Evolutionary conservation across 805 yeast genomes (phyloP), one percentile per base, ranked within the genome.

Genomic region (Priceomyces carsonii): DNA sequence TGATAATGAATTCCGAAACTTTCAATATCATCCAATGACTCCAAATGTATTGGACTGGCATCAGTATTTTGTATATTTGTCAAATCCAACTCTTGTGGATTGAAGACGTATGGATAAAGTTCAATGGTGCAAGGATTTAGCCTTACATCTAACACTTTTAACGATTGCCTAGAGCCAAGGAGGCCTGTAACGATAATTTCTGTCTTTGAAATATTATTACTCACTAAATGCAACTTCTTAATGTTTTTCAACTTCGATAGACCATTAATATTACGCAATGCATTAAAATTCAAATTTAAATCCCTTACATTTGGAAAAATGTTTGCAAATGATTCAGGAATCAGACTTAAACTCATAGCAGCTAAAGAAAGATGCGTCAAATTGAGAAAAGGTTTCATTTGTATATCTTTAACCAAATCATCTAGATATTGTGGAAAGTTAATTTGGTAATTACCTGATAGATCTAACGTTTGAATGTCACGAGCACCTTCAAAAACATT

Each of bases 41-140:
- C 75, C 27, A 75, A 47, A 26, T 66, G 71, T 12, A 75, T 59
- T 3, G 70, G 66, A 32, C 60, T 60, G n/a, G 47, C 31, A 8
- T 41, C 45, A 1, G 39, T 39, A 3, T 29, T 29, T 18, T 42
- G 26, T 10, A 36, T 29, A 18, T 41, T 29, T 6, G 42, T 43
- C 20, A 46, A 47, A 17, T 57, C 67, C 13, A 57, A 37, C 32
- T 68, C 77, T 6, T 63, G 62, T 4, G 74, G 73, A 41, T 68
- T 70, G 51, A 77, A 76, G 1, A 77, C 77, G 44, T 66, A 75
- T 0, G 82, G 79, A 48, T 77, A 75, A 32, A 71, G 59, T 8
- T 64, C 69, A 27, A 59, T 53, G 26, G 69, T 75, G 18, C 74
- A 40, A 10, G 77, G 73, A 43, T 77, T 77, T 36, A 75, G 66